These are phyloP conservation scores for Microdochium nivale DNA, from an alignment of 2,329 filamentous ascomycete genomes.

Conservation along the genomic window DNA sequence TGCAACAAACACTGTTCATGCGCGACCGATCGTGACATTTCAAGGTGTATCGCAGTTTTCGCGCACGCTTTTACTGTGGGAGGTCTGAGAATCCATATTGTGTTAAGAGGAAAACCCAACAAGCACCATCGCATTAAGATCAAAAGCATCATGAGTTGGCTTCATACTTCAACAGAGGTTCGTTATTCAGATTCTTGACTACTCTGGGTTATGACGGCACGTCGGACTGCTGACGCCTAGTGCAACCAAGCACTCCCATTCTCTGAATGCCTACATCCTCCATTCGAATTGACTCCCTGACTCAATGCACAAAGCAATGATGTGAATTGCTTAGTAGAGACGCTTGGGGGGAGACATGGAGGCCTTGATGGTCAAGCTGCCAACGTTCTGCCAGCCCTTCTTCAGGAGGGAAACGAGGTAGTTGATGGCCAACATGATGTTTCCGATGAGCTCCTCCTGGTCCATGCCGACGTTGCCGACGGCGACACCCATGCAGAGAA, in stretches of 20 bases:
- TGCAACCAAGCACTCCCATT: not conserved
- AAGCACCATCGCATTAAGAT: too few relatives aligned
- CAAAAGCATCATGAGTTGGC: too few relatives aligned
- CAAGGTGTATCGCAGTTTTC: too few relatives aligned
- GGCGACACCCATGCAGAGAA: conserved; percentile 98
- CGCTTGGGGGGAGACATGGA: conserved; percentile 98
- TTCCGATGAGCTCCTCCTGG: conserved; percentile 89
- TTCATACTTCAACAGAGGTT: not conserved
- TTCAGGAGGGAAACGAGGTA: conserved; percentile 98
- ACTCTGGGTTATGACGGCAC: not conserved
- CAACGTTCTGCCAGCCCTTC: conserved; percentile 99
- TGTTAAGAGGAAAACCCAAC: too few relatives aligned
- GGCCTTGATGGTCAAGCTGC: conserved; percentile 99
- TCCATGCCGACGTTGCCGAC: conserved; percentile 98
- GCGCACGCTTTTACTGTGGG: too few relatives aligned
- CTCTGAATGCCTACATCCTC: not conserved
- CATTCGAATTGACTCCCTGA: not conserved
- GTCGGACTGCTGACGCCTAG: not conserved
- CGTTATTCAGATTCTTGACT: not conserved
- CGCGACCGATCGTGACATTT: too few relatives aligned
- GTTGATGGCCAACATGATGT: conserved; percentile 99
- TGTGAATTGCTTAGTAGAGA: conserved; percentile 64
- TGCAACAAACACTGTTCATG: too few relatives aligned
- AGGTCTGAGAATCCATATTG: too few relatives aligned
- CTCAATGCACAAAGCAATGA: not conserved